Evolutionary conservation across 2,329 filamentous ascomycete genomes (phyloP).

Genomic region (Parascedosporium putredinis): DNA sequence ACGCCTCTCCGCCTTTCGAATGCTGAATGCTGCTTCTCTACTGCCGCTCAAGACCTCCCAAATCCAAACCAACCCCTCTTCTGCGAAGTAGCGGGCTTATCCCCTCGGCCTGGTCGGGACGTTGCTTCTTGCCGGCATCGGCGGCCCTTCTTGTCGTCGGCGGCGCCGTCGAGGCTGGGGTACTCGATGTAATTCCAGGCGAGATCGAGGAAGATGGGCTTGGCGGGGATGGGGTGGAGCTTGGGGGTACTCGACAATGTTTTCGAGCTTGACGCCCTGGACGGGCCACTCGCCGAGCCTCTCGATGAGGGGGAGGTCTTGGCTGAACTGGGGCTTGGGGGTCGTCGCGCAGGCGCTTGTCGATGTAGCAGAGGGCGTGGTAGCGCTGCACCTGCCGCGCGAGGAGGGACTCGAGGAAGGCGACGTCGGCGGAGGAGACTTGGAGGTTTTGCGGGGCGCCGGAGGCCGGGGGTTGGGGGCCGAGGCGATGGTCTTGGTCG

Average conservation of each 20-base stretch:
- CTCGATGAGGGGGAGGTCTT: constrained; percentile 54
- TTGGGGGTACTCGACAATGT: constrained; percentile 81
- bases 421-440: constrained; percentile 24
- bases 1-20: too few relatives aligned
- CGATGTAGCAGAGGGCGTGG: constrained; percentile 76
- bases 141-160: constrained; percentile 33
- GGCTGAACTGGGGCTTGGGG: constrained; percentile 25
- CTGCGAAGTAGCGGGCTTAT: constrained; percentile 33
- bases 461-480: constrained; percentile 14
- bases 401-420: constrained; percentile 51
- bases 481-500: constrained; percentile 28
- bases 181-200: constrained; percentile 98
- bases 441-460: constrained; percentile 20
- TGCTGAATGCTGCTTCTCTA: too few relatives aligned
- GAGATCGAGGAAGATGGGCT: constrained; percentile 91
- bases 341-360: constrained; percentile 47
- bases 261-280: constrained; percentile 60
- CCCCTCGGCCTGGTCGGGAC: constrained; percentile 19
- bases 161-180: too few relatives aligned
- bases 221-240: constrained; percentile 74
- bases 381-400: constrained; percentile 66
- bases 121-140: constrained; percentile 17
- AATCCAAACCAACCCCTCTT: constrained; percentile 76
- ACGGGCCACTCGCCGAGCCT: constrained; percentile 57
- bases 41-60: constrained; percentile 34